Evolutionary conservation across 2,329 filamentous ascomycete species (phyloP), one percentile per base, ranked within the genome.

Genomic region (Cladosporium sp.): DNA sequence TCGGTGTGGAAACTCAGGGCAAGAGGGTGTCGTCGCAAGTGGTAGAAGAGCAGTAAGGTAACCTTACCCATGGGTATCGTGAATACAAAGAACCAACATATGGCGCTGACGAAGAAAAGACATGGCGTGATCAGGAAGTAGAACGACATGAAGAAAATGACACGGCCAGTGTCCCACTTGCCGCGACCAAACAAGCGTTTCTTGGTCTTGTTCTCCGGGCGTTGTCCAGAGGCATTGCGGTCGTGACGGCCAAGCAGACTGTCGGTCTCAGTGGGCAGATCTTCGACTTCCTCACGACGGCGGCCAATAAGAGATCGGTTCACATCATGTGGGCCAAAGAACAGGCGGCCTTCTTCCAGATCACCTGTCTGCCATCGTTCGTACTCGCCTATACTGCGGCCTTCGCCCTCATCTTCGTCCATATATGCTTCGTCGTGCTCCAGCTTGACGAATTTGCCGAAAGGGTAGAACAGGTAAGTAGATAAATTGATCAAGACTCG

Each of bases 301-400:
- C 91, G 87, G 20, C 93, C 94, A 40, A 97, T 80, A 52, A 97
- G 85, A 6, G 91, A 95, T 54, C 89, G 84, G 65, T 82, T 86
- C 60, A 70, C 68, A 22, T 83, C 76, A 25, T 76, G 84, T 3
- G 94, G 94, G 0, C 94, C 95, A 71, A 99, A 99, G 78, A 99
- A 97, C 2, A 99, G 82, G 34, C 93, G 84, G 3, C 94, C 94
- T 71, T 97, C 91, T 73, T 99, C 94, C 34, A 99, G 83, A 69
- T 99, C 94, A 51, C 94, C 94, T 70, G 86, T 97, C 76, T 99
- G 94, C 94, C 94, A 99, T 75, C 96, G 91, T 73, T 99, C 94
- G 71, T 99, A 99, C 76, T 99, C 94, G 67, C 90, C 95, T 69
- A 99, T 97, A 76, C 92, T 97, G 69, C 94, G 86, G 19, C 94